Conservation (phyloP, 805 yeast genomes). For the Priceomyces medius region DNA sequence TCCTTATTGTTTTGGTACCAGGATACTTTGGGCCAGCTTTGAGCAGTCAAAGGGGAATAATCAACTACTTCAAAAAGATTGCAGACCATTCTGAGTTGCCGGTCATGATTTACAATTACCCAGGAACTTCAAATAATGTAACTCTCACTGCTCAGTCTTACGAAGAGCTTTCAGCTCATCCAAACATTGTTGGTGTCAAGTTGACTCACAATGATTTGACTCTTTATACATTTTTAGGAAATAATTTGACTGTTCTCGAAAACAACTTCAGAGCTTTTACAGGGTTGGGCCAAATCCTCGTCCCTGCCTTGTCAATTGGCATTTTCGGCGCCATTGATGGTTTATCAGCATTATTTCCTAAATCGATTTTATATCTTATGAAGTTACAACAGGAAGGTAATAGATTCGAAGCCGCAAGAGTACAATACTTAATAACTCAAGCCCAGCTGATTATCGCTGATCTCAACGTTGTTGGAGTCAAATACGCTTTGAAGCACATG, state of each 20-base stretch:
- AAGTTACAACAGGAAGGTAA: slow-evolving; percentile 15
- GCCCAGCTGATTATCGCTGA: slow-evolving; percentile 27
- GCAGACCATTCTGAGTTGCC: slow-evolving; percentile 35
- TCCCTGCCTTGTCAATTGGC: slow-evolving; percentile 25
- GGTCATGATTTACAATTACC: slow-evolving; percentile 35
- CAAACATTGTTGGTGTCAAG: slow-evolving; percentile 37
- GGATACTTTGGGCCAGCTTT: slow-evolving; percentile 35
- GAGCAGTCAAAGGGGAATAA: slow-evolving; percentile 31
- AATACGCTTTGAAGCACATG: slow-evolving; percentile 18
- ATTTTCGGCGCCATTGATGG: slow-evolving; percentile 25
- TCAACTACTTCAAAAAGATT: slow-evolving; percentile 26
- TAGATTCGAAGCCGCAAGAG: slow-evolving; percentile 16
- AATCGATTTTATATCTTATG: slow-evolving; percentile 17
- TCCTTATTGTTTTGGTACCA: slow-evolving; percentile 30
- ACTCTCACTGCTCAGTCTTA: slow-evolving; percentile 22
- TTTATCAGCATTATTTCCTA: slow-evolving; percentile 23
- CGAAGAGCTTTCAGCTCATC: slow-evolving; percentile 25
- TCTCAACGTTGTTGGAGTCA: slow-evolving; percentile 30
- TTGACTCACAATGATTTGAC: slow-evolving; percentile 25
- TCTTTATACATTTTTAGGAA: slow-evolving; percentile 18
- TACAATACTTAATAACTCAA: slow-evolving; percentile 18
- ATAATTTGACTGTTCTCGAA: slow-evolving; percentile 8
- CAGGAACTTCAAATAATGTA: slow-evolving; percentile 36
- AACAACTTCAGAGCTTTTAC: slow-evolving; percentile 24
- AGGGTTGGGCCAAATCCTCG: slow-evolving; percentile 24